Evolutionary conservation across 1,284 basidiomycete genomes (phyloP).

Genomic region (Ustanciosporium gigantosporum): DNA sequence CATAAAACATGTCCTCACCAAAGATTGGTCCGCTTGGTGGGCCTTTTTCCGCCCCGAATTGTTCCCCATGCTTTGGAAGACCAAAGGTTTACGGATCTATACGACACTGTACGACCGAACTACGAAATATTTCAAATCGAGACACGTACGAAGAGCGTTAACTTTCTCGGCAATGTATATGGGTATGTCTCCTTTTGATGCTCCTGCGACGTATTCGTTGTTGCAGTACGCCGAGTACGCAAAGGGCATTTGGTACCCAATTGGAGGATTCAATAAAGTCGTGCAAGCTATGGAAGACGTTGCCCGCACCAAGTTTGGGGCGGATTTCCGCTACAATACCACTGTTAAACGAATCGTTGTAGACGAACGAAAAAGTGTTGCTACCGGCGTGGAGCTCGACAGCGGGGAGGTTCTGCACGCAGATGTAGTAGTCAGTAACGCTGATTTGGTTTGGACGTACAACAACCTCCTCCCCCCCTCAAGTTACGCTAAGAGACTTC

Average conservation of each 20-base stretch:
- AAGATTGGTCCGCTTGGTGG: conserved; percentile 63
- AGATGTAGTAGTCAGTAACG: conserved; percentile 66
- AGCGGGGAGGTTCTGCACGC: conserved; percentile 63
- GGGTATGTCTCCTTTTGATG: conserved; percentile 66
- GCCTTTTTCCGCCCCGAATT: conserved; percentile 63
- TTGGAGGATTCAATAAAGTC: conserved; percentile 65
- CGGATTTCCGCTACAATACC: conserved; percentile 62
- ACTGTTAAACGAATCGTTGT: conserved; percentile 62
- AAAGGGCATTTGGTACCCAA: conserved; percentile 66
- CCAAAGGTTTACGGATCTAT: conserved; percentile 45
- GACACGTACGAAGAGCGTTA: conserved; percentile 60
- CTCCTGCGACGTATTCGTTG: conserved; percentile 66
- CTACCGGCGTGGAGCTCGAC: conserved; percentile 63
- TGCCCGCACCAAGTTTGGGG: conserved; percentile 62
- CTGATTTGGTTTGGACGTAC: conserved; percentile 66
- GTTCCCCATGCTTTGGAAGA: conserved; percentile 61
- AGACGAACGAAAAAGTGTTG: conserved; percentile 16
- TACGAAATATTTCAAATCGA: conserved; percentile 64
- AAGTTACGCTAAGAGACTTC: conserved; percentile 53
- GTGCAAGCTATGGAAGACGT: conserved; percentile 64
- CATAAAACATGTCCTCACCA: conserved; percentile 63
- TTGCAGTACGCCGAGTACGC: conserved; percentile 67
- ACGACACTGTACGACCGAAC: conserved; percentile 60
- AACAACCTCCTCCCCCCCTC: conserved; percentile 63
- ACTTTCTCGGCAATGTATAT: conserved; percentile 46